A percentile compares a stretch with the other conserved stretches of the same genome.
Conservation (phyloP, 352 stramenopile genomes). For the Phytophthora macrochlamydospora region DNA sequence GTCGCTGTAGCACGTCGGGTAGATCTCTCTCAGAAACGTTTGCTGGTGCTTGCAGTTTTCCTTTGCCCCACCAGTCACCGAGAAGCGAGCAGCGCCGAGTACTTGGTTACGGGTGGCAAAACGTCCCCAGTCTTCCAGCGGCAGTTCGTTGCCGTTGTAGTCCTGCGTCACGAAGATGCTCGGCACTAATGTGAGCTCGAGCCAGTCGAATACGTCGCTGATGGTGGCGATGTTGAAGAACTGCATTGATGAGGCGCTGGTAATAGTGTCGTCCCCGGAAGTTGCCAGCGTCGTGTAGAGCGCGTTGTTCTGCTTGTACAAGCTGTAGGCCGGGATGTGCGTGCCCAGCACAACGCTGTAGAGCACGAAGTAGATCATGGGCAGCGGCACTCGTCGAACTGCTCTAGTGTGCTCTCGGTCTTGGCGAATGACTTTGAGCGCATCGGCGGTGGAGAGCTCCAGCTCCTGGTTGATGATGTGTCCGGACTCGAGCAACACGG, state of each 20-base stretch:
- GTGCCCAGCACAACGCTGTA: slow-evolving; percentile 58
- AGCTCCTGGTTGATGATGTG: neutral
- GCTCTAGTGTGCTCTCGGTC: slow-evolving; percentile 42
- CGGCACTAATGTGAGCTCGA: slow-evolving; percentile 37
- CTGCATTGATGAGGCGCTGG: slow-evolving; percentile 34
- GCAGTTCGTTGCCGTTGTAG: slow-evolving; percentile 39
- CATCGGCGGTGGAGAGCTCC: neutral
- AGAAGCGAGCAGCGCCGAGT: slow-evolving; percentile 26
- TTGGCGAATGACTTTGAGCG: slow-evolving; percentile 9
- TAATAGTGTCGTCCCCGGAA: slow-evolving; percentile 47
- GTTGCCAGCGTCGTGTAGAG: slow-evolving; percentile 39
- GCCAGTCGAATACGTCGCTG: slow-evolving; percentile 40
- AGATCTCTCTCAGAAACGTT: slow-evolving; percentile 23
- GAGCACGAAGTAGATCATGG: slow-evolving; percentile 43
- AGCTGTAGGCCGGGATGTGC: slow-evolving; percentile 39
- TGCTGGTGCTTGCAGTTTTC: slow-evolving; percentile 10
- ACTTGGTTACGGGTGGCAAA: slow-evolving; percentile 9
- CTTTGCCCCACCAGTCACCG: neutral
- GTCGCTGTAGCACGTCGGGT: slow-evolving; percentile 30
- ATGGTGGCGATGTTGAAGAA: slow-evolving; percentile 36
- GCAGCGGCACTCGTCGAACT: slow-evolving; percentile 37
- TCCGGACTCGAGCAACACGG: neutral
- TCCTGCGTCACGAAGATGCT: slow-evolving; percentile 40
- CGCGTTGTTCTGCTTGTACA: slow-evolving; percentile 43
- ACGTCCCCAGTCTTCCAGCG: neutral